phyloP scores from a whole-genome alignment of 352 stramenopile genomes.

The Phytopythium montanum region DNA sequence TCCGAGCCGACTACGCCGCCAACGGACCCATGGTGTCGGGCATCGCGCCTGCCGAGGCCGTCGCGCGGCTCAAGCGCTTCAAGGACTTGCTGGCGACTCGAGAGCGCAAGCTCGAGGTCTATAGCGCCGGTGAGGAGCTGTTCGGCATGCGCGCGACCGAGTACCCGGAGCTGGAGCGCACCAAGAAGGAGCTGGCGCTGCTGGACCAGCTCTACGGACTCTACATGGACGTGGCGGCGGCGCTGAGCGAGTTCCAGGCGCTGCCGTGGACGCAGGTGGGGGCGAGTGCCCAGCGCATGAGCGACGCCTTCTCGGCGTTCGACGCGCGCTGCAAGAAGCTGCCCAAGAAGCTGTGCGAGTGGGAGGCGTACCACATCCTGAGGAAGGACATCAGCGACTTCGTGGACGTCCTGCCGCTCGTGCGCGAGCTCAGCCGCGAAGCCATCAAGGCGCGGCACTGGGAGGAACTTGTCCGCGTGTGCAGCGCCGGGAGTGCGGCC shows the following conservation, averaged over 20 bases:
- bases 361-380: constrained; percentile 77
- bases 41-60: constrained; percentile 72
- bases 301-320: constrained; percentile 53
- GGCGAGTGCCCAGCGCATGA: constrained; percentile 53
- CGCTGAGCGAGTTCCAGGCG: constrained; percentile 60
- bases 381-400: constrained; percentile 81
- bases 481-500: constrained; percentile 9
- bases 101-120: constrained; percentile 87
- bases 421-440: constrained; percentile 75
- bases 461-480: constrained; percentile 71
- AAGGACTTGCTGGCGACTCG: constrained; percentile 76
- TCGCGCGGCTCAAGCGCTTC: constrained; percentile 83
- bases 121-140: constrained; percentile 82
- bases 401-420: constrained; percentile 79
- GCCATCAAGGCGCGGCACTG: constrained; percentile 88
- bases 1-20: constrained; percentile 62
- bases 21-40: constrained; percentile 73
- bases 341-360: constrained; percentile 83
- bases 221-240: constrained; percentile 85
- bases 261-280: constrained; percentile 68
- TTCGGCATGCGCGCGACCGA: constrained; percentile 83
- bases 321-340: constrained; percentile 79
- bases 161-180: constrained; percentile 82
- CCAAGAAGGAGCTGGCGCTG: constrained; percentile 82
- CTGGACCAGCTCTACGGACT: constrained; percentile 87